These are phyloP conservation scores for Exophiala sideris DNA, from an alignment of 2,329 filamentous ascomycete genomes.

Conservation along the genomic window DNA sequence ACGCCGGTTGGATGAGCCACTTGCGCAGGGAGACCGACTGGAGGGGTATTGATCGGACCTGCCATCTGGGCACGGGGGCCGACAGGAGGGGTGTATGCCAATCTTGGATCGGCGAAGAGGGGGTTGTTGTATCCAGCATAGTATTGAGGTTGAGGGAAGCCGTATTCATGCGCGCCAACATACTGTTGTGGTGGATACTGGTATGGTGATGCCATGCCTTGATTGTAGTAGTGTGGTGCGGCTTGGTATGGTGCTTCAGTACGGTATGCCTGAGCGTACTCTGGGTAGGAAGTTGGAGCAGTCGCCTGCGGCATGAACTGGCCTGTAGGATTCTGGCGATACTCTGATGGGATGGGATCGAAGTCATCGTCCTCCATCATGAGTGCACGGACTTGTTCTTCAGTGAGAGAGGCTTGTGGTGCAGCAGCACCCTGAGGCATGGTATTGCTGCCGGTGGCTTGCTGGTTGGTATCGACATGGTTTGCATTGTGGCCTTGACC, in stretches of 20 bases:
- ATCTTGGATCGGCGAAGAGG: not conserved
- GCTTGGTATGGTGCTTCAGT: not conserved
- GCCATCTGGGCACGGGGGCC: not conserved
- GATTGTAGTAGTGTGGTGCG: not conserved
- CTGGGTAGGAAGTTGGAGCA: not conserved
- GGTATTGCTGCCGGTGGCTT: not conserved
- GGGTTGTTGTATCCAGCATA: not conserved
- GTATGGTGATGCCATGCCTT: no score
- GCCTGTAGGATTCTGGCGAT: not conserved
- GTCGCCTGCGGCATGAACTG: not conserved
- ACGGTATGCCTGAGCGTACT: not conserved
- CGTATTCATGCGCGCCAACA: no score
- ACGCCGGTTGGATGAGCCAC: no score
- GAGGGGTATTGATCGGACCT: not conserved
- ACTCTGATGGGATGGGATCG: conserved; percentile 1
- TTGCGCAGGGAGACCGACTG: no score
- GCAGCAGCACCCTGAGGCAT: no score
- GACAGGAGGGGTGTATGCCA: not conserved
- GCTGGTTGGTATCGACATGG: no score
- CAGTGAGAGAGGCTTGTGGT: not conserved
- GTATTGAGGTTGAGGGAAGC: not conserved
- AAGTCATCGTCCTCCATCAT: conserved; percentile 5
- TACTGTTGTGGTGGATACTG: no score
- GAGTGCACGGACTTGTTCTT: not conserved
- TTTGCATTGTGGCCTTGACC: no score